These are phyloP conservation scores for Ophiostoma sp. DNA, from an alignment of 2,329 filamentous ascomycete genomes.

Conservation along the genomic window DNA sequence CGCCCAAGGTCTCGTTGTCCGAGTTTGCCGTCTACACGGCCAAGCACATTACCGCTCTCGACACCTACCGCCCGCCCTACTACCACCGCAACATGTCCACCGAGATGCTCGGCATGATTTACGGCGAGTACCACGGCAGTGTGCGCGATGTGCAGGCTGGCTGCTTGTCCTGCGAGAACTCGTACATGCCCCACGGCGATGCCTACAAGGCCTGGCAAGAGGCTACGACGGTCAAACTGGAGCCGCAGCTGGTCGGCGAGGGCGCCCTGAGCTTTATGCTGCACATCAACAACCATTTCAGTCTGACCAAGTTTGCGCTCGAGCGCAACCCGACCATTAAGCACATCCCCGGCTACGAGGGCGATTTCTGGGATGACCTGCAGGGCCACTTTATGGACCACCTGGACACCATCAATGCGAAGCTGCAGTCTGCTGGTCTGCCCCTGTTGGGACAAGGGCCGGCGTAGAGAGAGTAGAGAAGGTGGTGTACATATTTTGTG, in stretches of 20 bases:
- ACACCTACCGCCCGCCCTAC: slow-evolving; percentile 65
- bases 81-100: slow-evolving; percentile 63
- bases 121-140: slow-evolving; percentile 38
- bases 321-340: slow-evolving; percentile 18
- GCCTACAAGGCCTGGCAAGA: slow-evolving; percentile 37
- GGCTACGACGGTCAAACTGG: slow-evolving; percentile 30
- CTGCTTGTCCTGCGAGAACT: slow-evolving; percentile 38
- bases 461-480: background rate
- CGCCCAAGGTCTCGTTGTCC: slow-evolving; percentile 39
- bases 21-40: slow-evolving; percentile 70
- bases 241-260: slow-evolving; percentile 18
- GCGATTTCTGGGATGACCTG: slow-evolving; percentile 21
- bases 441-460: background rate
- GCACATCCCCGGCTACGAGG: slow-evolving; percentile 16
- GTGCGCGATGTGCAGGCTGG: slow-evolving; percentile 34
- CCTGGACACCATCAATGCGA: slow-evolving; percentile 22
- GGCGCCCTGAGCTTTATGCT: slow-evolving; percentile 28
- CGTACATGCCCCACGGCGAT: slow-evolving; percentile 42
- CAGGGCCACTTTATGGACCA: slow-evolving; percentile 25
- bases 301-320: slow-evolving; percentile 23
- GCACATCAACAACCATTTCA: slow-evolving; percentile 26
- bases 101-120: slow-evolving; percentile 58
- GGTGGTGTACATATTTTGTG: background rate
- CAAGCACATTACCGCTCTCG: slow-evolving; percentile 62
- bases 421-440: slow-evolving; percentile 5